Conservation (phyloP, 2,329 filamentous ascomycete species). For the Seiridium cupressi region DNA sequence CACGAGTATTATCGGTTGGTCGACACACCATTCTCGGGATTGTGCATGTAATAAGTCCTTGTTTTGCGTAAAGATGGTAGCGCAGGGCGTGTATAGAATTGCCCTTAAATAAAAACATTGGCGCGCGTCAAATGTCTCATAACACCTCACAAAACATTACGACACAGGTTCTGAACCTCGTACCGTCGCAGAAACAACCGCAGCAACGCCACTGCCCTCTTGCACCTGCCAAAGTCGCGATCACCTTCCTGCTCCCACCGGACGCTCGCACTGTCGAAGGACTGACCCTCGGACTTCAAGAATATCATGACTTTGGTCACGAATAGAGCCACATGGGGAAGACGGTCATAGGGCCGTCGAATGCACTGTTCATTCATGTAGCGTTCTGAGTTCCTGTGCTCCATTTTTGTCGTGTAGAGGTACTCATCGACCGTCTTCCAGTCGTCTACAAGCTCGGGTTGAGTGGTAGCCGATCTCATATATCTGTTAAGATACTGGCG, state of each 20-base stretch:
- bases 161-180: not conserved
- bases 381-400: not conserved
- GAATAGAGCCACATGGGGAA: not conserved
- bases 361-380: not conserved
- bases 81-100: too few species aligned
- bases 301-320: not conserved
- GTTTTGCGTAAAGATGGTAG: too few species aligned
- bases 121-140: too few species aligned
- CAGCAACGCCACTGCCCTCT: not conserved
- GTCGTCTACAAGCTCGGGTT: not conserved
- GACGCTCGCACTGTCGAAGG: not conserved
- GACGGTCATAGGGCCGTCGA: not conserved
- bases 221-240: not conserved
- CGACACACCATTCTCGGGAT: too few species aligned
- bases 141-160: not conserved
- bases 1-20: too few species aligned
- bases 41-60: too few species aligned
- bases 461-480: not conserved
- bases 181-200: not conserved
- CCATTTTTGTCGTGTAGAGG: not conserved
- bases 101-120: not conserved
- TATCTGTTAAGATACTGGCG: not conserved
- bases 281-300: not conserved
- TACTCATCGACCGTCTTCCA: constrained; percentile 1
- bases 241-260: not conserved